Conservation (phyloP, 164 flowering plant genomes). For the Saururus chinensis region DNA sequence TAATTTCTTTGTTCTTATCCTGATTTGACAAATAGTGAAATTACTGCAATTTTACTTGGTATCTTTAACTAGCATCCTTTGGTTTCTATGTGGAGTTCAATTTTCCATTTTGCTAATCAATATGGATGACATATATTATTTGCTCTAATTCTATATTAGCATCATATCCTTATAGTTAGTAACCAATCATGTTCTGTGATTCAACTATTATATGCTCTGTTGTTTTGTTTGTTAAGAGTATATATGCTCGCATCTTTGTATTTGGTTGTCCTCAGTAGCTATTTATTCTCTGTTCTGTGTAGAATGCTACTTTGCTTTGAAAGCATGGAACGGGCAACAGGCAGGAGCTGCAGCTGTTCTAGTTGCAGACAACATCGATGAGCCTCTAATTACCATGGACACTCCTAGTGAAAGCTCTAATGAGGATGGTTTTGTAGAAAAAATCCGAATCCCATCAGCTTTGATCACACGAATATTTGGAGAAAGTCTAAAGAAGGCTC, state of each 20-base stretch:
- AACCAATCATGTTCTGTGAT: too few species aligned
- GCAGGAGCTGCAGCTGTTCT: constrained; percentile 95
- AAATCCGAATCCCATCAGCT: constrained; percentile 75
- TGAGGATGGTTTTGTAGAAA: constrained; percentile 50
- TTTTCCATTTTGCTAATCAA: not conserved
- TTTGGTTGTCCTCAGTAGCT: too few species aligned
- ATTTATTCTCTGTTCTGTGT: constrained; percentile 1
- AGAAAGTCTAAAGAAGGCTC: constrained; percentile 46
- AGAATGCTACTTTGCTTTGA: constrained; percentile 88
- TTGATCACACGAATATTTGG: constrained; percentile 51
- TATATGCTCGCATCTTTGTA: too few species aligned
- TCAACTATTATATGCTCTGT: too few species aligned
- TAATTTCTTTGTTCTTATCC: too few species aligned
- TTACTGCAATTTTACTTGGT: not conserved
- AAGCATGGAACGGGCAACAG: constrained; percentile 80
- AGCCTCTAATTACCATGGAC: constrained; percentile 89
- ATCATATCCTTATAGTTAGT: too few species aligned
- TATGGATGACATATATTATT: too few species aligned
- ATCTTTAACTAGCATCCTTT: not conserved
- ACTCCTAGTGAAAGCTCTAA: constrained; percentile 58
- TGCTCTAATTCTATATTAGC: too few species aligned
- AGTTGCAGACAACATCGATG: constrained; percentile 68
- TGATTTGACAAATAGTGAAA: too few species aligned
- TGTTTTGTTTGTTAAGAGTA: too few species aligned
- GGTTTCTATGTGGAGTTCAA: not conserved